Base-by-base conservation (phyloP, 345 rosid species). In the Hypericum perforatum region DNA sequence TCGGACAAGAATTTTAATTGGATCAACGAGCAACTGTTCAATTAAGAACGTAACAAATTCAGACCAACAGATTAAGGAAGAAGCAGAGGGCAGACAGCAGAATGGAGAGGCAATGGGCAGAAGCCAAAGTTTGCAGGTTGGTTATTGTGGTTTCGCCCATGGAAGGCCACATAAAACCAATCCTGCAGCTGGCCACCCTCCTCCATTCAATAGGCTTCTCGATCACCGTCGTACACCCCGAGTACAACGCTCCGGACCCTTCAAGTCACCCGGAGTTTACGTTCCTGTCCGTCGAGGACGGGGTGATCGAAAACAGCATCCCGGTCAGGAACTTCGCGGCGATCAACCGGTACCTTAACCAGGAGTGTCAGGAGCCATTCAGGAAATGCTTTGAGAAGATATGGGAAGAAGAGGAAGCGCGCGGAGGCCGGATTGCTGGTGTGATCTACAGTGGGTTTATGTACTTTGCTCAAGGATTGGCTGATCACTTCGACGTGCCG, bases 391-490 rank as follows among this genome's bases (percentile, higher is more conserved):
- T 76, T 59, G 50, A 3, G 5, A 41, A 6, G 54, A 48, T 65
- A 39, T 32, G 54, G 32, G 32, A 22, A 41, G 10, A 65, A 13
- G 39, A 7, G 11, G 43, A 38, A 13, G 41, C 36, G 5, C 15
- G 0, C 42, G 29, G 32, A 22, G 32, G 32, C 32, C 32, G 32
- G 32, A 22, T 6, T 53, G 63, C 11, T 41, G 61, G 39, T 56
- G 77, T 45, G 62, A 69, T 86, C 11, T 74, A 74, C 40, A 89
- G 81, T 68, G 66, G 66, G 32, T 12, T 58, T 41, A 54, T 81
- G 63, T 74, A 76, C 62, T 74, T 71, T 49, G 61, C 70, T 8
- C 62, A 64, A 59, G 49, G 51, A 1, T 80, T 60, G 11, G 88
- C 82, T 11, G 46, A 32, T 13, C 60, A 43, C 42, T 42, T 83